These are phyloP conservation scores for Clavulina sp. DNA, from an alignment of 768 basidiomycete genomes.

Conservation along the genomic window DNA sequence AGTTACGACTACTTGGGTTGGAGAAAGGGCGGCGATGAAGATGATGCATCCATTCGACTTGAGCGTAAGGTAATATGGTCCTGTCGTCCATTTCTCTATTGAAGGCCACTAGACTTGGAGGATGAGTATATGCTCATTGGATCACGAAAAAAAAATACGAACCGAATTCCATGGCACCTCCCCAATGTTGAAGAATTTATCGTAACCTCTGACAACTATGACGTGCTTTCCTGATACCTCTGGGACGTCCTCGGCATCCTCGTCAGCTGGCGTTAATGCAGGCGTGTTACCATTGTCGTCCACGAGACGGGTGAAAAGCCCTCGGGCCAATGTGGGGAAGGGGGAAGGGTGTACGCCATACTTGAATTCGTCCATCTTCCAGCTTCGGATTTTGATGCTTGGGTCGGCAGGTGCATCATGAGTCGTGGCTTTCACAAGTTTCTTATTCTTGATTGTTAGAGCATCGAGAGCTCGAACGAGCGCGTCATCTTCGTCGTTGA, in stretches of 20 bases:
- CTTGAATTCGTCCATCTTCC: slow-evolving; percentile 98
- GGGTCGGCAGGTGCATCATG: slow-evolving; percentile 44
- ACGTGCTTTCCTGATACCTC: slow-evolving; percentile 14
- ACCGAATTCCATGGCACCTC: slow-evolving; percentile 94
- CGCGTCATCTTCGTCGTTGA: background rate
- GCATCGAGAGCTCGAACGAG: background rate
- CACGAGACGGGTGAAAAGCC: slow-evolving; percentile 48
- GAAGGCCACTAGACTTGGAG: slow-evolving; percentile 49
- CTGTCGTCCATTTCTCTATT: slow-evolving; percentile 45
- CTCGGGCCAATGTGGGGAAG: slow-evolving; percentile 89
- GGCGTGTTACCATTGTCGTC: background rate
- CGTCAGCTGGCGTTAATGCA: background rate
- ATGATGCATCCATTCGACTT: slow-evolving; percentile 98
- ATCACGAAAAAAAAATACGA: slow-evolving; percentile 18
- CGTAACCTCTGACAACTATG: slow-evolving; percentile 84
- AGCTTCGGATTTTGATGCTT: slow-evolving; percentile 46
- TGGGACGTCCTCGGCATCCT: background rate
- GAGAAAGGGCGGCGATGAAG: slow-evolving; percentile 73
- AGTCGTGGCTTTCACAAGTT: slow-evolving; percentile 42
- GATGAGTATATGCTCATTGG: background rate
- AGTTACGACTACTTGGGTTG: slow-evolving; percentile 58
- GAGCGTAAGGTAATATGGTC: slow-evolving; percentile 72
- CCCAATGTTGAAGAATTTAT: slow-evolving; percentile 97
- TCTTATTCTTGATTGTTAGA: slow-evolving; percentile 14
- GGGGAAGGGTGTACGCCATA: slow-evolving; percentile 80